Conservation (phyloP, 306 rosid species). For the Ammopiptanthus mongolicus region DNA sequence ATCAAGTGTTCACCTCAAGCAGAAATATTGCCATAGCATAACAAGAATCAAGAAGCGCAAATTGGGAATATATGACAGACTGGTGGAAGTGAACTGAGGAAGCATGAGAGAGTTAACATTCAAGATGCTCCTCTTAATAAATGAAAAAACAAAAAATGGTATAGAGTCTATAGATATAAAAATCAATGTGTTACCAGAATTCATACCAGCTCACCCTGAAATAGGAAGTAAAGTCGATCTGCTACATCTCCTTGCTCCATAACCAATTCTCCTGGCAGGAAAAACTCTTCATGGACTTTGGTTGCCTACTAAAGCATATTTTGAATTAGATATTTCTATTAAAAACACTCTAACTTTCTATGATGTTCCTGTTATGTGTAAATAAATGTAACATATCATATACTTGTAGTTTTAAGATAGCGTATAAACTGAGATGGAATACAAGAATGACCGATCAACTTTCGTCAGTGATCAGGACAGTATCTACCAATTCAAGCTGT, state of each 20-base stretch:
- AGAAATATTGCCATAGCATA: not conserved
- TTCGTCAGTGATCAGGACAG: not conserved
- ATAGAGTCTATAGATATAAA: not conserved
- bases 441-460: not conserved
- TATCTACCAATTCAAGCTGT: too few species aligned
- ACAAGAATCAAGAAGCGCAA: not conserved
- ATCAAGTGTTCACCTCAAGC: not conserved
- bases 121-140: not conserved
- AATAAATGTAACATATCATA: not conserved
- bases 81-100: not conserved
- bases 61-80: not conserved
- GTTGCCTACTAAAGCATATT: constrained; percentile 39
- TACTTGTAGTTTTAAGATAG: not conserved
- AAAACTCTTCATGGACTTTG: constrained; percentile 55
- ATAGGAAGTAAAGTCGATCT: constrained; percentile 54
- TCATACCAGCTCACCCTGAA: constrained; percentile 61
- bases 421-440: not conserved
- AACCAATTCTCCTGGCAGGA: constrained; percentile 59
- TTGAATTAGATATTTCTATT: not conserved
- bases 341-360: not conserved
- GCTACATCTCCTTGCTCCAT: constrained; percentile 48
- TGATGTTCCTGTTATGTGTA: not conserved
- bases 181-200: not conserved
- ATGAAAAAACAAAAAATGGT: not conserved
- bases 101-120: not conserved